Base-by-base conservation (phyloP, 1,284 basidiomycete genomes). In the Microbotryomycetes sp. region DNA sequence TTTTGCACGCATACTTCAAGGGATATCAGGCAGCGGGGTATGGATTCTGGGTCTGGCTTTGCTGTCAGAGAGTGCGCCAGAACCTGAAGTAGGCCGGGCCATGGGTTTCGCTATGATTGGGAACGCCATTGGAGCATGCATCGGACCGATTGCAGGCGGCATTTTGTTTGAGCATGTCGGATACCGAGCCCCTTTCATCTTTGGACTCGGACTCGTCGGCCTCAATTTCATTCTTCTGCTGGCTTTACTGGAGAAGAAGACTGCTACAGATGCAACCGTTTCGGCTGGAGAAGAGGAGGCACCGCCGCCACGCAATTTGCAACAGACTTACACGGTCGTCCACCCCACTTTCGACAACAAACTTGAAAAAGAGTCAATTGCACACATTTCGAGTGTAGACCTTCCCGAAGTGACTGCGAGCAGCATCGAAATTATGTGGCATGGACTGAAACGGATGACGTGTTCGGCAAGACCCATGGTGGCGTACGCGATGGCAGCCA, bases 61-160 rank as follows among this genome's bases (percentile, higher is more conserved):
- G 19, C 26, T 71, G 2, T 56, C 55, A 22, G 67, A 69, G 42
- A 63, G 62, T 1, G 67, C 60, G 0, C 63, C 69, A 0, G 63
- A 65, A 23, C 29, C 56, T 9, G 54, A 66, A 4, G 58, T 65
- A 6, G 64, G 63, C 6, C 49, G 32, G 3, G 59, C 66, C 3
- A 56, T 70, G 56, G 68, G 70, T 5, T 30, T 64, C 22, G 66
- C 61, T 3, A 69, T 72, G 69, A 55, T 70, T n/a, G 71, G 71
- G 0, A 63, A 70, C 31, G 52, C 57, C 1, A 3, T 68, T 0
- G 71, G 71, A 2, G 50, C 58, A 1, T 48, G 65, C 0, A 58
- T 67, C 29, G 70, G 68, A 1, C 61, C 67, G 2, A 58, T 62
- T 42, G 36, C 36, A 42, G 66, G 69, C 29, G 71, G 70, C 28